Evolutionary conservation across 2,329 filamentous ascomycete genomes (phyloP).

Genomic region (Corynespora cassiicola): DNA sequence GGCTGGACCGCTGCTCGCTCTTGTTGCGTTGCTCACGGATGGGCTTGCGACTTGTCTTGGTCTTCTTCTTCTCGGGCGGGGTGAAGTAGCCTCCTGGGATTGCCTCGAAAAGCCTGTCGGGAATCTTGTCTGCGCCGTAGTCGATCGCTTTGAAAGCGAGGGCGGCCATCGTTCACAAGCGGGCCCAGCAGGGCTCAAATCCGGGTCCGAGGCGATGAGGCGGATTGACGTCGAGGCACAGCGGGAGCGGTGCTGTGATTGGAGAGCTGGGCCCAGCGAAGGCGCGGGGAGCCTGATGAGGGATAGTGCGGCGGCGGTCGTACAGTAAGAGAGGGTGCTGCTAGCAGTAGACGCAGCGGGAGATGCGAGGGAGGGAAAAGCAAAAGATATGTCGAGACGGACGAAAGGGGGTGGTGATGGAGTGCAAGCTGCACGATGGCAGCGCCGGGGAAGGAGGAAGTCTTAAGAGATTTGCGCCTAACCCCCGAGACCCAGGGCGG

Average conservation of each 20-base stretch:
- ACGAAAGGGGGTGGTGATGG: not conserved
- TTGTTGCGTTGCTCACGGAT: slow-evolving; percentile 22
- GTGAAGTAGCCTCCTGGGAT: slow-evolving; percentile 47
- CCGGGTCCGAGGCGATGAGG: slow-evolving; percentile 23
- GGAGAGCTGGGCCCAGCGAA: slow-evolving; percentile 24
- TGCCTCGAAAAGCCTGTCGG: slow-evolving; percentile 45
- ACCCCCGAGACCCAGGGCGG: not conserved
- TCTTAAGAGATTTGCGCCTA: slow-evolving; percentile 11
- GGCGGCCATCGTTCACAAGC: slow-evolving; percentile 35
- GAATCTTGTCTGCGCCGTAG: slow-evolving; percentile 46
- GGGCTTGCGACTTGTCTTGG: slow-evolving; percentile 24
- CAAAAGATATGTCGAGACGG: slow-evolving; percentile 1
- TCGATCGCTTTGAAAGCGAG: slow-evolving; percentile 47
- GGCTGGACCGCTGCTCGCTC: slow-evolving; percentile 24
- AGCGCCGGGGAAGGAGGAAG: slow-evolving; percentile 3
- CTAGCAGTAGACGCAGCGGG: slow-evolving; percentile 11
- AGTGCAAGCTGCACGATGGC: not conserved
- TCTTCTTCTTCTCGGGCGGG: slow-evolving; percentile 34
- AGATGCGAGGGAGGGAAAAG: slow-evolving; percentile 2
- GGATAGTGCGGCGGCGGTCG: slow-evolving; percentile 29
- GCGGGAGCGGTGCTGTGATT: slow-evolving; percentile 34
- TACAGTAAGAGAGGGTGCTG: slow-evolving; percentile 8
- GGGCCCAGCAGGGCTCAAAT: slow-evolving; percentile 28
- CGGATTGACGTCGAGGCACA: slow-evolving; percentile 40
- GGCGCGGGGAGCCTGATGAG: slow-evolving; percentile 24